These are phyloP conservation scores for Hansenula sp. DNA, from an alignment of 1,139 yeast genomes.

Conservation along the genomic window DNA sequence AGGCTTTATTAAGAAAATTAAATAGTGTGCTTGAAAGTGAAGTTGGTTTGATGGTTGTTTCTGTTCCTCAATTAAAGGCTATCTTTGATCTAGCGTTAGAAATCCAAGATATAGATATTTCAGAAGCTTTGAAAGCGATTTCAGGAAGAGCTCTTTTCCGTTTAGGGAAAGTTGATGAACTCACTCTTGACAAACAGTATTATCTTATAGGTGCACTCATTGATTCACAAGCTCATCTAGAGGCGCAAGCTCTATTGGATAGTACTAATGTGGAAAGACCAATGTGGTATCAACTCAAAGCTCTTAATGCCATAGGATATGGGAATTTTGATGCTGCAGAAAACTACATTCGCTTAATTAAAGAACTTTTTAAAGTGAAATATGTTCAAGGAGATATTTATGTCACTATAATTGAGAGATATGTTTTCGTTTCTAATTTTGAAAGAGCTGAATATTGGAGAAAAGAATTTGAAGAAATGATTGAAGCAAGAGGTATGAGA, in stretches of 20 bases:
- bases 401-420: neutral
- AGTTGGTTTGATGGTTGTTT: no score
- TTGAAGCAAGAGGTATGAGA: neutral
- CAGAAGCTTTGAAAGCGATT: neutral
- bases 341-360: neutral
- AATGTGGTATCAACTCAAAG: neutral
- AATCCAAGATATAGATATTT: neutral
- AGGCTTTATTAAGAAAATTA: no score
- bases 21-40: no score
- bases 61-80: neutral
- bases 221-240: neutral
- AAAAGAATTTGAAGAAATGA: neutral
- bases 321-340: slow-evolving; percentile 1
- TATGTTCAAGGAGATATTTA: neutral
- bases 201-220: neutral
- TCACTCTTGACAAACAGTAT: neutral
- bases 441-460: slow-evolving; percentile 2
- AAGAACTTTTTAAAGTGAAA: neutral
- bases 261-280: neutral
- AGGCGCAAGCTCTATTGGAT: neutral
- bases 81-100: neutral
- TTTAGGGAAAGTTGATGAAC: neutral
- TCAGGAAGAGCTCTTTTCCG: neutral
- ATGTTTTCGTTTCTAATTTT: neutral
- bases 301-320: neutral